Conservation (phyloP, 1,284 basidiomycete species). For the Sporisorium iseilematis-ciliati region DNA sequence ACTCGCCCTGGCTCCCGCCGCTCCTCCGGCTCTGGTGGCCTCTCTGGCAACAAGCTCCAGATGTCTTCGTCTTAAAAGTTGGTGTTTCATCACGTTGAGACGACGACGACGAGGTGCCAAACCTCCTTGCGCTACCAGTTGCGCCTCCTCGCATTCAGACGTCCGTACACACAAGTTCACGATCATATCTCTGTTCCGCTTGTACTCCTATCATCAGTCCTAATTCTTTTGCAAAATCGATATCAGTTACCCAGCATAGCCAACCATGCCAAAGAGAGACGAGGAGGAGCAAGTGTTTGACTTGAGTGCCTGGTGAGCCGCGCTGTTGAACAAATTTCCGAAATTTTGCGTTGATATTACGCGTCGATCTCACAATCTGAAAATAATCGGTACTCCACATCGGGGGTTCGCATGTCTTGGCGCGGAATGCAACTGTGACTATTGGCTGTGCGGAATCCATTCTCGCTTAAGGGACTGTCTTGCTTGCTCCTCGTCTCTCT, state of each 20-base stretch:
- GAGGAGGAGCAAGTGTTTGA: background rate
- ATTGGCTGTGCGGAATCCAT: too few species aligned
- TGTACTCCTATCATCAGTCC: constrained; percentile 5
- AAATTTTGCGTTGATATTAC: background rate
- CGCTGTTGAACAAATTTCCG: constrained; percentile 4
- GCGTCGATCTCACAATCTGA: background rate
- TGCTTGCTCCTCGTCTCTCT: too few species aligned
- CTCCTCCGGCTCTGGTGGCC: constrained; percentile 60
- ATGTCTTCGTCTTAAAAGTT: constrained; percentile 49
- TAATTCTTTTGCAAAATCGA: constrained; percentile 2
- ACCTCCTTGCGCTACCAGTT: too few species aligned
- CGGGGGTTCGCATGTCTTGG: too few species aligned
- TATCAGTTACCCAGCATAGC: constrained; percentile 9
- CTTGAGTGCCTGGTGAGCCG: background rate
- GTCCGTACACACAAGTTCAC: background rate
- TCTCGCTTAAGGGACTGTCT: too few species aligned
- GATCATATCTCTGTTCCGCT: background rate
- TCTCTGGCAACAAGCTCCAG: constrained; percentile 63
- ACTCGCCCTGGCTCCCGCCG: constrained; percentile 63
- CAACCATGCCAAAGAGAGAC: too few species aligned
- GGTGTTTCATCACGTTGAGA: too few species aligned
- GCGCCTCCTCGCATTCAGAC: constrained; percentile 1
- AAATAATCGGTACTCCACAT: background rate
- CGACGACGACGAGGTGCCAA: too few species aligned
- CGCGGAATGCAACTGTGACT: too few species aligned